Evolutionary conservation across 805 yeast genomes (phyloP).

Genomic region (Scheffersomyces lignosus): DNA sequence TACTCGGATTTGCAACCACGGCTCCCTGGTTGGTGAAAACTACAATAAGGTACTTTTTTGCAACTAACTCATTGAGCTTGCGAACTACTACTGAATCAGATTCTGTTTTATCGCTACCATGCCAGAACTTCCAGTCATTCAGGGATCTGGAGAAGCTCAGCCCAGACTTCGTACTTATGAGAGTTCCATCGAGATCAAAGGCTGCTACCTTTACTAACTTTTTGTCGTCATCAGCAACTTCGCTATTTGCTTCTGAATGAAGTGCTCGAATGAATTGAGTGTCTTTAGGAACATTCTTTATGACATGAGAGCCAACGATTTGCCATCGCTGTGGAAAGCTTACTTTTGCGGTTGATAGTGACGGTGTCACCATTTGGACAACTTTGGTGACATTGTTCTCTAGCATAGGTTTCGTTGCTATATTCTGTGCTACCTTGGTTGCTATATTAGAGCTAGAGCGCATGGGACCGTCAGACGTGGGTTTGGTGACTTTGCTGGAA

Average conservation of each 20-base stretch:
- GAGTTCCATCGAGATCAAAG: slow-evolving; percentile 85
- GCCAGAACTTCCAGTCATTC: slow-evolving; percentile 70
- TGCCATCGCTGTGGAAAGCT: slow-evolving; percentile 2
- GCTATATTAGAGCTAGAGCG: no score
- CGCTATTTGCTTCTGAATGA: neutral
- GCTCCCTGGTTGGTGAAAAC: slow-evolving; percentile 89
- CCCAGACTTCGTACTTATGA: slow-evolving; percentile 67
- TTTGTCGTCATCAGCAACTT: slow-evolving; percentile 2
- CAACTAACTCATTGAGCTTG: slow-evolving; percentile 21
- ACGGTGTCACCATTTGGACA: no score
- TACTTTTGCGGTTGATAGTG: neutral
- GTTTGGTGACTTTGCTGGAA: no score
- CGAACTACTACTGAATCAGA: slow-evolving; percentile 20
- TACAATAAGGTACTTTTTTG: slow-evolving; percentile 46
- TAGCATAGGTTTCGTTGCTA: no score
- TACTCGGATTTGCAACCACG: slow-evolving; percentile 39
- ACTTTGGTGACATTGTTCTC: no score
- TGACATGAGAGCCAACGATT: slow-evolving; percentile 7
- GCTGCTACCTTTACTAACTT: slow-evolving; percentile 51
- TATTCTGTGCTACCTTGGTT: no score
- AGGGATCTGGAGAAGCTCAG: slow-evolving; percentile 55
- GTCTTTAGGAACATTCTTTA: slow-evolving; percentile 3
- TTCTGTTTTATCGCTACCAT: slow-evolving; percentile 11
- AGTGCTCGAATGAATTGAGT: neutral
- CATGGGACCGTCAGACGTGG: no score